Evolutionary conservation across 2,329 filamentous ascomycete genomes (phyloP), one percentile per base, ranked within the genome.

Genomic region (Monosporascus ibericus): DNA sequence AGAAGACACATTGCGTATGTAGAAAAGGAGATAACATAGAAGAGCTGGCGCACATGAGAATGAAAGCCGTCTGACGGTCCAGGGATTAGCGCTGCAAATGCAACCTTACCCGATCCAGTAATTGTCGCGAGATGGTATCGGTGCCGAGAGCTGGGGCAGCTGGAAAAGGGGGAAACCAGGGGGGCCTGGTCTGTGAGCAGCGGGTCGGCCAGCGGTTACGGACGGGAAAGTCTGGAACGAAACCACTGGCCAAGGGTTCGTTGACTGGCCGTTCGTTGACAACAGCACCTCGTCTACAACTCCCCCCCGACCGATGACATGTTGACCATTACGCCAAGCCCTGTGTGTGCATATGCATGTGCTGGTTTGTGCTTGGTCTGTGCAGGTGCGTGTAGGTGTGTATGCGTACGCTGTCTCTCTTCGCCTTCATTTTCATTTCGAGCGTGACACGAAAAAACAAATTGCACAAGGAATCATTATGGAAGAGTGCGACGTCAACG

Each of bases 91-190:
- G 9, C 30, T 34, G 30, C 30, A 4, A 34, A 14, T 34, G 9
- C 9, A 34, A 51, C 61, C 58, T 65, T 61, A 48, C 63, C 59
- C 42, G 40, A 60, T 66, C 50, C 49, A 63, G 65, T 52, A 60
- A 64, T 59, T 59, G 60, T 66, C 63, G 61, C 63, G 63, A 67
- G 18, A 20, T 44, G 24, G 46, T 17, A 44, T 14, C 17, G 6
- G 38, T 11, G 6, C 6, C 6, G 17, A 20, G 17, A 3, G 6
- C 17, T 3, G 38, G 17, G 18, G 17, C 38, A 40, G 18, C 17
- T 18, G 18, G 17, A 11, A 30, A 30, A 15, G 18, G 18, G 18
- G 38, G 17, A 40, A 20, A 7, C 3, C 17, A 40, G 18, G 17
- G 18, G 18, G 9, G 56, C 48, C 48, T 48, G 50, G 54, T 57